These are phyloP conservation scores for Blepharisma stoltei DNA, from an alignment of 73 alveolate species.

Conservation along the genomic window DNA sequence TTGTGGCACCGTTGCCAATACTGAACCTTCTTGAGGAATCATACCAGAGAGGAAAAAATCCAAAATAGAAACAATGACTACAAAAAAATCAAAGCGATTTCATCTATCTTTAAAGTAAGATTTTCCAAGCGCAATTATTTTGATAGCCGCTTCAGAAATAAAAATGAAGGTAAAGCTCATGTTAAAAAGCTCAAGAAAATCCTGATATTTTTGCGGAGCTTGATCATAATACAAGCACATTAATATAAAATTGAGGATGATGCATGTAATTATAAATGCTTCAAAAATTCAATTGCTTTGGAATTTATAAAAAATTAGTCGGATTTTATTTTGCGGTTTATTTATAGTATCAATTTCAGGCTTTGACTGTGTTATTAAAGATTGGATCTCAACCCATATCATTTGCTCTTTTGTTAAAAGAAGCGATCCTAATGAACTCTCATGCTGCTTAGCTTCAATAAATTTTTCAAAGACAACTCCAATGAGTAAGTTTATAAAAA, in stretches of 20 bases:
- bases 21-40: constrained; percentile 57
- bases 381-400: constrained; percentile 65
- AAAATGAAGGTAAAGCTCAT: constrained; percentile 76
- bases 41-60: constrained; percentile 74
- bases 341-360: constrained; percentile 56
- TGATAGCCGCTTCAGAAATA: constrained; percentile 75
- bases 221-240: constrained; percentile 83
- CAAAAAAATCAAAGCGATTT: constrained; percentile 93
- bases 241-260: constrained; percentile 62
- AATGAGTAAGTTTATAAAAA: constrained; percentile 85
- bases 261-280: constrained; percentile 63
- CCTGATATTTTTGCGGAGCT: constrained; percentile 33
- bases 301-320: constrained; percentile 70
- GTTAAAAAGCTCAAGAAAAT: constrained; percentile 59
- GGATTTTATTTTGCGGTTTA: constrained; percentile 50
- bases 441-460: constrained; percentile 70
- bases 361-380: constrained; percentile 45
- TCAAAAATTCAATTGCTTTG: constrained; percentile 71
- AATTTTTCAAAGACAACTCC: constrained; percentile 93
- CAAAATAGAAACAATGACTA: constrained; percentile 78
- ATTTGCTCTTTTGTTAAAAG: constrained; percentile 48
- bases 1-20: constrained; percentile 79
- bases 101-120: constrained; percentile 82
- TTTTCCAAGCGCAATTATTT: constrained; percentile 77
- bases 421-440: constrained; percentile 42